Percentiles rank a stretch among this genome's conserved stretches.
phyloP scores from a whole-genome alignment of 176 grass and related monocot genomes.

The Zea mays region Zm-B73-REFERENCE-NAM-5.0 NC_050102.1:176895501-176896000 shows the following conservation, averaged over 20 bases:
- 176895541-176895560: not conserved
- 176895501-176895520: constrained; percentile 55
- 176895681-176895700: constrained; percentile 15
- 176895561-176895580: constrained; percentile 13
- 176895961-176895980: constrained; percentile 72
- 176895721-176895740: constrained; percentile 21
- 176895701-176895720: not conserved
- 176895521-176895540: constrained; percentile 28
- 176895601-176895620: constrained; percentile 97
- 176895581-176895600: constrained; percentile 98
- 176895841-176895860: constrained; percentile 99
- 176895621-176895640: constrained; percentile 98
- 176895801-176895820: constrained; percentile 84
- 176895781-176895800: constrained; percentile 99
- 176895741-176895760: constrained; percentile 25
- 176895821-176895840: constrained; percentile 95
- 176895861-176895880: constrained; percentile 91
- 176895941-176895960: constrained; percentile 36
- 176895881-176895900: constrained; percentile 94
- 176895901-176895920: constrained; percentile 37
- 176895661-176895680: constrained; percentile 86
- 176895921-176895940: not conserved
- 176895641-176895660: constrained; percentile 99
- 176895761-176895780: constrained; percentile 86
- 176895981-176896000: constrained; percentile 96